These are phyloP conservation scores for Corylus heterophylla DNA, from an alignment of 306 rosid species.

Conservation along the genomic window DNA sequence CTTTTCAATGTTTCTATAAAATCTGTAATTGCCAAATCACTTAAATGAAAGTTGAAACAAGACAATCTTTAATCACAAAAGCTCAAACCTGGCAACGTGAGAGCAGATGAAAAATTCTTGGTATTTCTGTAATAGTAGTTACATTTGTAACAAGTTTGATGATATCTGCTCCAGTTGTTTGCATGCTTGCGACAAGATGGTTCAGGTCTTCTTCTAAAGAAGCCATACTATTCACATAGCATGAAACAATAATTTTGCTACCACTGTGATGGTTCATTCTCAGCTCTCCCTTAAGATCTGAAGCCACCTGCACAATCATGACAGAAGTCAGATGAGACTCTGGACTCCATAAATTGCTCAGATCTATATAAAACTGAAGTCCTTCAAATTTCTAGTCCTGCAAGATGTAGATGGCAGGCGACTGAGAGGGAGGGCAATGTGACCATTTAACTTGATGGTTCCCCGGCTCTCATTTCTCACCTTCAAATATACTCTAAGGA, in stretches of 20 bases:
- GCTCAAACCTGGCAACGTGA: conserved; percentile 35
- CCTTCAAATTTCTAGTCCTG: background rate
- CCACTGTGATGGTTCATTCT: conserved; percentile 12
- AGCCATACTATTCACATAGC: conserved; percentile 40
- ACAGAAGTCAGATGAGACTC: background rate
- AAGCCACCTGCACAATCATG: conserved; percentile 32
- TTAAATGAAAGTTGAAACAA: background rate
- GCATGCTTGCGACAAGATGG: conserved; percentile 27
- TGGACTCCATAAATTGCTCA: background rate
- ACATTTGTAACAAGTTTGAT: conserved; percentile 42
- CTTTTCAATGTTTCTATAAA: background rate
- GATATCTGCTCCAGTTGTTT: conserved; percentile 44
- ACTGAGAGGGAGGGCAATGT: background rate
- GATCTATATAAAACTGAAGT: background rate
- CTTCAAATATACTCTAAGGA: background rate
- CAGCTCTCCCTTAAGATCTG: conserved; percentile 25
- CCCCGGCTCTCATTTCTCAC: background rate
- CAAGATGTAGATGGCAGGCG: background rate
- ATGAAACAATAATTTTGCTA: conserved; percentile 44
- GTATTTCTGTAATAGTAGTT: conserved; percentile 39
- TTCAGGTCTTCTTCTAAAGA: conserved; percentile 35
- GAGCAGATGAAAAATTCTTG: conserved; percentile 38
- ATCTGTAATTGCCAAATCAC: background rate
- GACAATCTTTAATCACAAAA: background rate
- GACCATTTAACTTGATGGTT: background rate